Base-by-base conservation (phyloP, 164 flowering plant species). In the Vitis riparia region DNA sequence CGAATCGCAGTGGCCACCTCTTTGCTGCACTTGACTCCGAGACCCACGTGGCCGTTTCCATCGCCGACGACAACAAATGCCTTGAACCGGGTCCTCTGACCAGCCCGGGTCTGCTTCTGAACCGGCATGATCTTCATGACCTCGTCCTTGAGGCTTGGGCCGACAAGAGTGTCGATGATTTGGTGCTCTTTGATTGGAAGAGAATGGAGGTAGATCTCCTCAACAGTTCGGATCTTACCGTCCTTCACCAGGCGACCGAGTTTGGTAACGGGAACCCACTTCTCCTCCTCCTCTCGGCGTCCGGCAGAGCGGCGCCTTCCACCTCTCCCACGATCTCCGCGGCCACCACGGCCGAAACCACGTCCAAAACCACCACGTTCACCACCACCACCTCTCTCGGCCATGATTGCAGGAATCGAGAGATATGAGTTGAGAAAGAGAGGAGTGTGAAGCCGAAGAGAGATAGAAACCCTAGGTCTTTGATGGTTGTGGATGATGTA, bases 111-210 rank as follows among this genome's bases (percentile, higher is more conserved):
- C 74, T 91, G 94, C 59, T 91, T 91, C 87, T 89, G 94, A 13
- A 91, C 97, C 8, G 97, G 91, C 90, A 89, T 89, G 82, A 89
- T 91, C 71, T 91, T 91, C 94, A 91, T 91, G 9, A 91, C 97
- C 82, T 91, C 97, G 55, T 91, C 94, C 68, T 91, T 91, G 13
- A 91, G 75, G 1, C 66, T 60, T 0, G 88, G 89, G 0, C 89
- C 85, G 62, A 88, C 68, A 2, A 88, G 83, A 4, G 73, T 59
- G 9, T 90, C 95, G 8, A 90, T 52, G 79, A 90, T 88, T 77
- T 90, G 94, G 68, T 84, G 78, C 76, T 88, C 94, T 75, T 90
- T 88, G 77, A 90, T 82, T 0, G 94, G 87, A 11, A 90, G 83
- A 0, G 94, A 90, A 75, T 88, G 94, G 59, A 90, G 89, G 71